A percentile compares a stretch with the other conserved stretches of the same genome.
phyloP scores from a whole-genome alignment of 176 grass and related monocot genomes.

The Avena insularis region DNA sequence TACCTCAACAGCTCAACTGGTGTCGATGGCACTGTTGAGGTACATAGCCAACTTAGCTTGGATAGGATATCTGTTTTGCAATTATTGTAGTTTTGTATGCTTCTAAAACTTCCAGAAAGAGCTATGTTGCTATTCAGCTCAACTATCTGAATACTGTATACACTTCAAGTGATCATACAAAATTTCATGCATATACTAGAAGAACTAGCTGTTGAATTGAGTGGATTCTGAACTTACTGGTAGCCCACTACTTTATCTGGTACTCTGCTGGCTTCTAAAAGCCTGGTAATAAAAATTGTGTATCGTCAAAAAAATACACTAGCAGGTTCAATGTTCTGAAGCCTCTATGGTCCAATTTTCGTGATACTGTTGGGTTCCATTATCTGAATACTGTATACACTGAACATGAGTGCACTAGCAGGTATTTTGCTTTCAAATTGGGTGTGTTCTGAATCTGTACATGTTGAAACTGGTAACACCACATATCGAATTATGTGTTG shows the following conservation, averaged over 20 bases:
- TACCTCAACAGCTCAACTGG: not conserved
- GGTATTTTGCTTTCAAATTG: not conserved
- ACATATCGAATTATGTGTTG: no score
- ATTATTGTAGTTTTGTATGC: not conserved
- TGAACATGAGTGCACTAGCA: not conserved
- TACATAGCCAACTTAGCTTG: constrained; percentile 3
- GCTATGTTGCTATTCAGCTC: not conserved
- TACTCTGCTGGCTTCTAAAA: not conserved
- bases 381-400: not conserved
- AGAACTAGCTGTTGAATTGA: not conserved
- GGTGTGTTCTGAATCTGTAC: not conserved
- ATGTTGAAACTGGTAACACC: not conserved
- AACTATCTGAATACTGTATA: not conserved
- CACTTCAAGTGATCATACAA: not conserved
- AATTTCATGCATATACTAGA: not conserved
- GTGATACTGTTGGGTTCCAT: not conserved
- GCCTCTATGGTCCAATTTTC: not conserved
- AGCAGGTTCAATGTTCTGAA: not conserved
- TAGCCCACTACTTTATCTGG: not conserved
- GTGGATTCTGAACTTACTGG: not conserved
- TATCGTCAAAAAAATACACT: not conserved
- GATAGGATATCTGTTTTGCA: not conserved
- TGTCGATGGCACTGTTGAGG: not conserved
- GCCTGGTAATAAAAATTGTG: not conserved
- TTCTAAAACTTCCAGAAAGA: not conserved